These are phyloP conservation scores for Pleomassaria siparia DNA, from an alignment of 2,329 filamentous ascomycete genomes.

Conservation along the genomic window DNA sequence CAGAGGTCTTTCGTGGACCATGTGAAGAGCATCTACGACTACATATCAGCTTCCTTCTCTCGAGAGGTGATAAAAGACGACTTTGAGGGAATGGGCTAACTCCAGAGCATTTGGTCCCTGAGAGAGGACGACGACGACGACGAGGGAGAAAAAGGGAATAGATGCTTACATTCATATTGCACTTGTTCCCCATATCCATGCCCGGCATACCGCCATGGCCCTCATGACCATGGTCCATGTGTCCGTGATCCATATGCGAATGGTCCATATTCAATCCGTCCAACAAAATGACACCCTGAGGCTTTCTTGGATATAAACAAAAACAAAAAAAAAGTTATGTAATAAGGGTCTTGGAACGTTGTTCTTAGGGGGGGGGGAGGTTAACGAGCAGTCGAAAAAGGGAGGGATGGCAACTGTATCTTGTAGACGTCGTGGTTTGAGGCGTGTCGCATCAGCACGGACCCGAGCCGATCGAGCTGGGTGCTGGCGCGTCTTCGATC, in stretches of 20 bases:
- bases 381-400: too few relatives aligned
- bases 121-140: neutral
- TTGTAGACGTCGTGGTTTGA: conserved; percentile 2
- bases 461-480: neutral
- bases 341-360: neutral
- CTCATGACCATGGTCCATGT: conserved; percentile 63
- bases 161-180: conserved; percentile 96
- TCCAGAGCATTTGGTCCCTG: too few relatives aligned
- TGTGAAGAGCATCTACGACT: conserved; percentile 87
- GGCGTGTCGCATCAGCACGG: conserved; percentile 7
- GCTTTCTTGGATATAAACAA: too few relatives aligned
- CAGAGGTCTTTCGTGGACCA: conserved; percentile 94
- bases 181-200: conserved; percentile 60
- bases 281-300: too few relatives aligned
- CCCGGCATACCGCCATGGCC: conserved; percentile 53
- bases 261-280: conserved; percentile 2
- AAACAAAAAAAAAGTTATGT: neutral
- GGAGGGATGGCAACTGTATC: neutral
- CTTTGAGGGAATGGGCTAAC: too few relatives aligned
- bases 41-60: conserved; percentile 9
- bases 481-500: too few relatives aligned
- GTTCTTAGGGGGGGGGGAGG: neutral
- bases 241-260: conserved; percentile 37
- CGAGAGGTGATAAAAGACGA: too few relatives aligned
- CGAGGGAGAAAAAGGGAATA: conserved; percentile 31